Evolutionary conservation across 345 rosid genomes (phyloP).

Genomic region (Gossypium mustelinum): DNA sequence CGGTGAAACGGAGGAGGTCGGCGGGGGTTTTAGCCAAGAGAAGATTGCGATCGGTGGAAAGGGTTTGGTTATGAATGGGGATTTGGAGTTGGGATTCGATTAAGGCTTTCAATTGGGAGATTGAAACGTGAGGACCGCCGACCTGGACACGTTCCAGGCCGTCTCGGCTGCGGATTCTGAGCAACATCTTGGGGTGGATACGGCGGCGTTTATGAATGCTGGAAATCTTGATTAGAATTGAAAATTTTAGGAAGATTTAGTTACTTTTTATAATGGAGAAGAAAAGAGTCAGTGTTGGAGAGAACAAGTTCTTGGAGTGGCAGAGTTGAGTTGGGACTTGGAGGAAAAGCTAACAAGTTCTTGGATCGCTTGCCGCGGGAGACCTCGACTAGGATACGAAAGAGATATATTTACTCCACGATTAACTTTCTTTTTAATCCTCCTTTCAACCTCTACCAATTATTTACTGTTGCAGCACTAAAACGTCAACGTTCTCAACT

Average conservation of each 20-base stretch:
- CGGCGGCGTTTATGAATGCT: background rate
- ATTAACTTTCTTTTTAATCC: too few relatives aligned
- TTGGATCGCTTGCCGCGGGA: background rate
- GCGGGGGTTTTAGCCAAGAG: slow-evolving; percentile 55
- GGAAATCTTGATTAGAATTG: too few relatives aligned
- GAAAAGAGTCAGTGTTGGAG: background rate
- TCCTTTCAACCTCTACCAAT: too few relatives aligned
- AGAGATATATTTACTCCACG: background rate
- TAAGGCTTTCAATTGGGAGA: slow-evolving; percentile 64
- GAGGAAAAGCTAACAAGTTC: background rate
- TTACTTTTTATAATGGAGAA: background rate
- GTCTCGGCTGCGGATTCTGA: slow-evolving; percentile 88
- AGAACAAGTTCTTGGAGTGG: slow-evolving; percentile 6
- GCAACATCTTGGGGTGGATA: slow-evolving; percentile 45
- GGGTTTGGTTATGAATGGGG: slow-evolving; percentile 65
- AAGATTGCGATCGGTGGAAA: slow-evolving; percentile 69
- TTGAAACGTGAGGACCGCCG: slow-evolving; percentile 46
- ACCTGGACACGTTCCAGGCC: slow-evolving; percentile 79
- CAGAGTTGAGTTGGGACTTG: background rate
- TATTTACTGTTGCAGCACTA: too few relatives aligned
- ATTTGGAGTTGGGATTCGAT: slow-evolving; percentile 77
- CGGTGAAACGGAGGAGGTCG: slow-evolving; percentile 50
- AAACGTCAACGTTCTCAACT: too few relatives aligned
- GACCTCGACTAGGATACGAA: background rate
- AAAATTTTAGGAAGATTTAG: too few relatives aligned